Evolutionary conservation across 1,284 basidiomycete genomes (phyloP).

Genomic region (Kalmanozyma brasiliensis): DNA sequence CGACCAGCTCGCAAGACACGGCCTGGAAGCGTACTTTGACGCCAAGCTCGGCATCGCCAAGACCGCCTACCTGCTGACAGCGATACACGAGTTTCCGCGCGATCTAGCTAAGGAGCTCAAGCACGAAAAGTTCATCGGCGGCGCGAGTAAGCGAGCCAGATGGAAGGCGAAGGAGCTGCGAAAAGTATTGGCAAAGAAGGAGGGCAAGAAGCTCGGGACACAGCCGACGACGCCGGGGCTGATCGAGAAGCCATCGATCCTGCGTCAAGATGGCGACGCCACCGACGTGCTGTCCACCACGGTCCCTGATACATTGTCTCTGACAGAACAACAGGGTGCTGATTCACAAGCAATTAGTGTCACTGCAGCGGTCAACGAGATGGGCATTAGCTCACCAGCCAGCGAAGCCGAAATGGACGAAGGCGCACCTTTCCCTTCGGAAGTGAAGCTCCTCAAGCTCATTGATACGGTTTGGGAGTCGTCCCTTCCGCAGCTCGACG

Average conservation of each 20-base stretch:
- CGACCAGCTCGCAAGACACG: conserved; percentile 5
- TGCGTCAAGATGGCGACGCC: conserved; percentile 10
- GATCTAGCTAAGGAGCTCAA: conserved; percentile 39
- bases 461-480: conserved; percentile 42
- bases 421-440: conserved; percentile 37
- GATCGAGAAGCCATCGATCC: conserved; percentile 22
- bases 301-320: neutral
- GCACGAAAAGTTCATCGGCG: conserved; percentile 42
- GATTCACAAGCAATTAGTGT: neutral
- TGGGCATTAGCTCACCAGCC: conserved; percentile 11
- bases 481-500: conserved; percentile 17
- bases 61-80: conserved; percentile 34
- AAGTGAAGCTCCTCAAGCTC: conserved; percentile 37
- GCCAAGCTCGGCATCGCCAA: conserved; percentile 35
- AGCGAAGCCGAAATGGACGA: conserved; percentile 28
- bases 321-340: neutral
- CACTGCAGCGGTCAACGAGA: conserved; percentile 9
- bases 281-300: neutral
- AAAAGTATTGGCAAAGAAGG: conserved; percentile 32
- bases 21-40: conserved; percentile 32
- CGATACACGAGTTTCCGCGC: conserved; percentile 24
- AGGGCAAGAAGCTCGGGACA: conserved; percentile 33
- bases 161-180: conserved; percentile 41
- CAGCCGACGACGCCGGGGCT: conserved; percentile 34
- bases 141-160: conserved; percentile 34